Evolutionary conservation across 768 basidiomycete genomes (phyloP).

Genomic region (Leccinum sublutescens): DNA sequence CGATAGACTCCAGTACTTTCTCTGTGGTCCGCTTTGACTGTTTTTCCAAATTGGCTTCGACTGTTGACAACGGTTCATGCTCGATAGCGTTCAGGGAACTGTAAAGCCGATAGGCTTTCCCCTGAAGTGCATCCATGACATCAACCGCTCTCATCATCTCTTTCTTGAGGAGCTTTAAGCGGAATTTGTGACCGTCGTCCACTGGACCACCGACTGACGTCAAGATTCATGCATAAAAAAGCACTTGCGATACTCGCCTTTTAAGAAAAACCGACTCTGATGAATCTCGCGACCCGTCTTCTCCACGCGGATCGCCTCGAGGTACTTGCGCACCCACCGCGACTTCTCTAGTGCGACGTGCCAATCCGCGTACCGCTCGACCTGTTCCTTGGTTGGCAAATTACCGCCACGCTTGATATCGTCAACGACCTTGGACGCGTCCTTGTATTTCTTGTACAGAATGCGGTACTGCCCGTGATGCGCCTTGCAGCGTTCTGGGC

Average conservation of each 20-base stretch:
- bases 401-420: conserved; percentile 4
- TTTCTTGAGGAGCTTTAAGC: conserved; percentile 28
- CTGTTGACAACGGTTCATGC: neutral
- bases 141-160: conserved; percentile 29
- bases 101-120: conserved; percentile 18
- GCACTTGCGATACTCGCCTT: conserved; percentile 19
- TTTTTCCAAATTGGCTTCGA: neutral
- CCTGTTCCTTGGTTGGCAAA: conserved; percentile 20
- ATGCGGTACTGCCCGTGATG: conserved; percentile 28
- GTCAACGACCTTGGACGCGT: conserved; percentile 28
- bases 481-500: conserved; percentile 19
- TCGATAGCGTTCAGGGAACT: conserved; percentile 6
- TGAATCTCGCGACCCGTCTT: conserved; percentile 32
- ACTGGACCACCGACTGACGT: conserved; percentile 14
- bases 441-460: conserved; percentile 28
- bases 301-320: conserved; percentile 34
- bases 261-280: conserved; percentile 32
- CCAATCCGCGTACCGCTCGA: conserved; percentile 14
- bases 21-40: neutral
- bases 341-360: conserved; percentile 17
- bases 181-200: conserved; percentile 31
- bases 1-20: neutral
- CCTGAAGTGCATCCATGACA: conserved; percentile 18
- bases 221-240: neutral
- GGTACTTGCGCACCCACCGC: conserved; percentile 26